Conservation (phyloP, 2,329 filamentous ascomycete species). For the Lachnellula willkommii region DNA sequence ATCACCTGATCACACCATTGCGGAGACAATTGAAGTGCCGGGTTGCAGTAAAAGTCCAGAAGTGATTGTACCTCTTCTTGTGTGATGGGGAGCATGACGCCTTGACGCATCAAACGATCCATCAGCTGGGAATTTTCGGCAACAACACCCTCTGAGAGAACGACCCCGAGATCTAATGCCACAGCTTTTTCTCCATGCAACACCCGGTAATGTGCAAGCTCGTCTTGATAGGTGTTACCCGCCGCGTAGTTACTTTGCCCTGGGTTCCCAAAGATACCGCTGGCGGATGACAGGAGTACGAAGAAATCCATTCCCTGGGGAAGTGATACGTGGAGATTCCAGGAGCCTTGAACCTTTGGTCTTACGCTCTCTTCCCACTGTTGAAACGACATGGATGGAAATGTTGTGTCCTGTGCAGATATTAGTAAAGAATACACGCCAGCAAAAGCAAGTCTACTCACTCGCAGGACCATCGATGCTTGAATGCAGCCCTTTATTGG, state of each 20-base stretch:
- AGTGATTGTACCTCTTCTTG: neutral
- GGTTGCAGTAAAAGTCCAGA: neutral
- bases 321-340: neutral
- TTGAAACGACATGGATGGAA: slow-evolving; percentile 4
- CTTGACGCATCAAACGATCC: slow-evolving; percentile 37
- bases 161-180: neutral
- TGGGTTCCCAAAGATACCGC: slow-evolving; percentile 3
- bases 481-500: slow-evolving; percentile 40
- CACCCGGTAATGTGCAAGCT: slow-evolving; percentile 9
- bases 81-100: slow-evolving; percentile 34
- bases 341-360: neutral
- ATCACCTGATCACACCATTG: neutral
- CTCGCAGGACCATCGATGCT: slow-evolving; percentile 39
- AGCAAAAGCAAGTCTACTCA: neutral
- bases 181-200: neutral
- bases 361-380: neutral
- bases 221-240: slow-evolving; percentile 29
- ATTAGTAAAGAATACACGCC: neutral
- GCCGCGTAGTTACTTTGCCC: slow-evolving; percentile 17
- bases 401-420: slow-evolving; percentile 32
- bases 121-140: neutral
- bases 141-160: neutral
- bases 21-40: neutral
- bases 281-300: slow-evolving; percentile 1
- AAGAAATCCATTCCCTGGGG: slow-evolving; percentile 1